Evolutionary conservation across 2,329 filamentous ascomycete genomes (phyloP), one percentile per base, ranked within the genome.

Genomic region (Colletotrichum tamarilloi): DNA sequence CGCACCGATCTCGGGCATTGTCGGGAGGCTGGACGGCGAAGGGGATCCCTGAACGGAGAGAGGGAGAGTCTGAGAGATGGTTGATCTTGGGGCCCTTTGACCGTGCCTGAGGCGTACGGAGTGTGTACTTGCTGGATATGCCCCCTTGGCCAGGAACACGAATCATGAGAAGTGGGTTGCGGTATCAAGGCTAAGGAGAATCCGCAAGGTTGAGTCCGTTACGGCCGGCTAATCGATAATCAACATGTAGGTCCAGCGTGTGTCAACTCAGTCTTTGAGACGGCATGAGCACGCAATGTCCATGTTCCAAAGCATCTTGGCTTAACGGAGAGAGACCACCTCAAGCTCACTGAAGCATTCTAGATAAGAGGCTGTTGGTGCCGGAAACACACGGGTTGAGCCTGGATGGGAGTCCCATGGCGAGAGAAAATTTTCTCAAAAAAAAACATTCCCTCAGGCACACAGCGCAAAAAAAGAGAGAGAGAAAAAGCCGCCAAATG

Each of bases 1-100:
- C 60, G 67, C 67, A 73, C 71, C 71, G 67, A 73, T 71, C 71
- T 73, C 71, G 71, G 71, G 71, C 71, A 71, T 73, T 71, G 67
- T 71, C 71, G 71, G 70, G 67, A 71, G 71, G 55, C 62, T 71
- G 67, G 67, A 32, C 67, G 59, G 67, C 56, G 67, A 71, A 62
- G 71, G 71, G 46, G 16, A 62, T 58, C 67, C 60, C 52, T 42
- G 71, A 35, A 46, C 24, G 12, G 52, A 11, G 62, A 57, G 49
- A 55, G 22, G 22, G 52, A 64, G 52, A 22, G 30, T 46, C 14
- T 19, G 14, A 62, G 22, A 65, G 59, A 46, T 22, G 46, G 59
- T 56, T 68, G 69, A 63, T 32, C 38, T 68, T 63, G 58, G 52
- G 38, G 8, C 42, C 42, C 42, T 32, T 38, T 19, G 62, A 22